Conservation (phyloP, 2,329 filamentous ascomycete genomes). For the Botryosphaeria dothidea region DNA sequence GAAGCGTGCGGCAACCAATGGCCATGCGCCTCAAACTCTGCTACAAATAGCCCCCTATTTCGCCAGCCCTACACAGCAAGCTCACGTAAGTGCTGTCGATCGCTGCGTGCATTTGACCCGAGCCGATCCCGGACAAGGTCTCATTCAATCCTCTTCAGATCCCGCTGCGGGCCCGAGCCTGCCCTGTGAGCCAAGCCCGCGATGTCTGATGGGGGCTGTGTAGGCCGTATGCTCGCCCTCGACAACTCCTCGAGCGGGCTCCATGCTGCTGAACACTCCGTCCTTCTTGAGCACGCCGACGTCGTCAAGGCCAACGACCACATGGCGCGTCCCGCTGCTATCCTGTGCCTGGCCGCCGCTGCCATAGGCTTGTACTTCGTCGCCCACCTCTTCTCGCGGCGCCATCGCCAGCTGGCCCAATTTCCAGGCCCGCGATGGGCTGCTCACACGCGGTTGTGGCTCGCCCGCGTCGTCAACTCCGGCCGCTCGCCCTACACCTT, state of each 20-base stretch:
- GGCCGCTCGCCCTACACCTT: slow-evolving; percentile 12
- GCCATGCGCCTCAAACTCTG: slow-evolving; percentile 7
- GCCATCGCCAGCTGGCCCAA: slow-evolving; percentile 5
- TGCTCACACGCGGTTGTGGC: slow-evolving; percentile 9
- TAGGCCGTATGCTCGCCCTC: background rate
- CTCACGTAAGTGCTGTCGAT: slow-evolving; percentile 16
- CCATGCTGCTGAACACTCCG: background rate
- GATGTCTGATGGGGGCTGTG: slow-evolving; percentile 16
- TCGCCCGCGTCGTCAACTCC: background rate
- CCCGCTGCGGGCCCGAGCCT: background rate
- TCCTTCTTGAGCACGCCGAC: background rate
- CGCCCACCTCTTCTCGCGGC: background rate
- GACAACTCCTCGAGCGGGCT: slow-evolving; percentile 12
- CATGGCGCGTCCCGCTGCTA: background rate
- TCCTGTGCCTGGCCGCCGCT: background rate
- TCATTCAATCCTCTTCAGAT: slow-evolving; percentile 14
- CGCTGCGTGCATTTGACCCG: background rate
- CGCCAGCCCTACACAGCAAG: slow-evolving; percentile 9
- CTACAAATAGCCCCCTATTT: slow-evolving; percentile 15
- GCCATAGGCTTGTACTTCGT: background rate
- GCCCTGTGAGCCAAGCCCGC: background rate
- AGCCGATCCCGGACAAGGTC: slow-evolving; percentile 10
- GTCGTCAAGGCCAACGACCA: background rate
- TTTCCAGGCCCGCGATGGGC: slow-evolving; percentile 10
- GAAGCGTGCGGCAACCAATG: slow-evolving; percentile 8